Conservation (phyloP, 1,284 basidiomycete species). For the Apiotrichum sp. region DNA sequence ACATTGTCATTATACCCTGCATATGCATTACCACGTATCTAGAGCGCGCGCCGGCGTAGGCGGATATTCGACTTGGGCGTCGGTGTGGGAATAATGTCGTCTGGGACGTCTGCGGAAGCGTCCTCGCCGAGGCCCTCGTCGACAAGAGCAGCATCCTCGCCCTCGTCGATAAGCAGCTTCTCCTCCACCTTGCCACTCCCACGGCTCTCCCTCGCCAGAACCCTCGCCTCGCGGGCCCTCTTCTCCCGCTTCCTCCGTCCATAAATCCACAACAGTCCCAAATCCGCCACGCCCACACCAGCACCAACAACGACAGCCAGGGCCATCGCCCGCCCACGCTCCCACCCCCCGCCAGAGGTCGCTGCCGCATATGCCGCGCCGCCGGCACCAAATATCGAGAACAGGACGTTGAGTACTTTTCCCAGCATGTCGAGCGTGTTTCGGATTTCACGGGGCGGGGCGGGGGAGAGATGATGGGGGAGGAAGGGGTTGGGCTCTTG, state of each 20-base stretch:
- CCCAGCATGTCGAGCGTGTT: conserved; percentile 25
- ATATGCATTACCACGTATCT: conserved; percentile 3
- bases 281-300: conserved; percentile 35
- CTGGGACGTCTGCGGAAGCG: not conserved
- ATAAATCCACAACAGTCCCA: conserved; percentile 31
- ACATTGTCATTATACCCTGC: not conserved
- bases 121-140: not conserved
- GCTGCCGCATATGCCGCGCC: conserved; percentile 35
- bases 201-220: not conserved
- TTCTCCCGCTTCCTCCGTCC: conserved; percentile 1
- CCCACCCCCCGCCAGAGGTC: conserved; percentile 31
- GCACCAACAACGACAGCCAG: conserved; percentile 30
- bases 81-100: not conserved
- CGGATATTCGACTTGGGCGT: not conserved
- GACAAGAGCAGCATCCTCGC: not conserved
- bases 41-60: conserved; percentile 4
- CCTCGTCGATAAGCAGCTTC: not conserved
- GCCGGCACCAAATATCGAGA: conserved; percentile 36
- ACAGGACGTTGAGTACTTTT: conserved; percentile 38
- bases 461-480: conserved; percentile 31
- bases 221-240: not conserved
- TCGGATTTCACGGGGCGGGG: conserved; percentile 32
- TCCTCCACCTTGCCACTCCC: not conserved
- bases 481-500: conserved; percentile 32
- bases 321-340: conserved; percentile 23